phyloP scores from a whole-genome alignment of 805 yeast genomes.

The Teunomyces funiuensis region DNA sequence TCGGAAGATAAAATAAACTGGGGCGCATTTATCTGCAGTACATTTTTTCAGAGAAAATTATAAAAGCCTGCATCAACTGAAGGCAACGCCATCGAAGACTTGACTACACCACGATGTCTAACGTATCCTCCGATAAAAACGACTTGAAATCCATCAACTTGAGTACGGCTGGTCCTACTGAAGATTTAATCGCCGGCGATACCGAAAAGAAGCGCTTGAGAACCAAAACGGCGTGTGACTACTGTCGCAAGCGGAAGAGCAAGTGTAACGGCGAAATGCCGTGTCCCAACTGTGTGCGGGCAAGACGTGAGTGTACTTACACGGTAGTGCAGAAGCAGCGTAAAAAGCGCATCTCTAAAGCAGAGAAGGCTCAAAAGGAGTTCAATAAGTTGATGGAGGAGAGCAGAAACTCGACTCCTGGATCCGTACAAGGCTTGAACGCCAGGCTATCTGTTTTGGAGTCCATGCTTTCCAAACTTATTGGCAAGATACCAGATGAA shows the following conservation, averaged over 20 bases:
- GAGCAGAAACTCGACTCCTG: conserved; percentile 3
- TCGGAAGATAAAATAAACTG: too few relatives aligned
- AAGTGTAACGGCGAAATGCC: conserved; percentile 36
- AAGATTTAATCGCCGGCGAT: background rate
- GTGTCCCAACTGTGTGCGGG: conserved; percentile 22
- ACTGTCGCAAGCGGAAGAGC: conserved; percentile 44
- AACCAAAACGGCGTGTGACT: conserved; percentile 47
- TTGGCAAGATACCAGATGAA: conserved; percentile 5
- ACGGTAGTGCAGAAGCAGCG: conserved; percentile 21
- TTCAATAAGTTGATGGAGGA: background rate
- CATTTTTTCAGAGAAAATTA: too few relatives aligned
- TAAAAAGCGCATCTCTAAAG: conserved; percentile 1
- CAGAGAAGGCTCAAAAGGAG: background rate
- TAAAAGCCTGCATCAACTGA: too few relatives aligned
- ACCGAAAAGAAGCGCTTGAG: conserved; percentile 16
- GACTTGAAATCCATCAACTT: background rate
- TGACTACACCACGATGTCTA: too few relatives aligned
- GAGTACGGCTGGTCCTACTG: too few relatives aligned
- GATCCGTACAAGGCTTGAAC: conserved; percentile 12
- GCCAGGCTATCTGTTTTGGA: conserved; percentile 17
- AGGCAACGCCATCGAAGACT: too few relatives aligned
- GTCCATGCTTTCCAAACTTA: conserved; percentile 15
- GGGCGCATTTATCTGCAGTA: too few relatives aligned
- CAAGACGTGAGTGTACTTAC: conserved; percentile 18
- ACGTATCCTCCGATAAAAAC: background rate